Base-by-base conservation (phyloP, 2,329 filamentous ascomycete genomes). In the Calonectria pseudoreteaudii region DNA sequence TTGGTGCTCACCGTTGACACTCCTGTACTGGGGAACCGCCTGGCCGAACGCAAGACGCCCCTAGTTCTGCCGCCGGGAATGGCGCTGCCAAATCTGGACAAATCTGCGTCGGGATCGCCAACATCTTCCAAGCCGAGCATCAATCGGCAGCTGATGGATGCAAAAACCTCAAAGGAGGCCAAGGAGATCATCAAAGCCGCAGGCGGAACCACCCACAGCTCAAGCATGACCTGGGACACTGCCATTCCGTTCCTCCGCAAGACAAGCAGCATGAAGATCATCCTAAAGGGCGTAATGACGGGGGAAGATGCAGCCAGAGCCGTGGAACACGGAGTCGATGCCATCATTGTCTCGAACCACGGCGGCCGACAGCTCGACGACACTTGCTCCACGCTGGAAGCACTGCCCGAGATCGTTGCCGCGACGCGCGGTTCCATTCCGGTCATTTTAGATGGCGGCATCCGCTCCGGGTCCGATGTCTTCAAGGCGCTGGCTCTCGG, bases 1-100 rank as follows among this genome's bases (percentile, higher is more conserved):
- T 36, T 60, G 13, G 56, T 60, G 5, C 56, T 60, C 56, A 60
- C 56, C n/a, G 56, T 60, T 14, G 56, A 60, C 56, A 60, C 56
- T n/a, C 56, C 56, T 5, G 56, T 60, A 2, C 34, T 60, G 36
- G 56, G 56, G 13, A 60, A 60, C 34, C 56, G 56, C 13, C 9
- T 60, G n/a, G 16, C 56, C 3, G 56, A 60, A 13, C 56, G 56
- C 56, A 60, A 41, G 14, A 60, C 13, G 6, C 56, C 56, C 26
- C 34, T 60, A 26, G 56, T 60, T 2, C 56, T 60, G 4, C 56
- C 56, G 4, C n/a, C 56, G 10, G 56, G 56, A n/a, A 60, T 60
- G 56, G 41, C 26, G 56, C 56, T 60, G 11, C 56, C 56, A 41
- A 60, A 60, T 41, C 30, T 60, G 5, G 34, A 60, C 11, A 23